These are phyloP conservation scores for Chlorella sp. DNA, from an alignment of 139 green algal species.

Conservation along the genomic window DNA sequence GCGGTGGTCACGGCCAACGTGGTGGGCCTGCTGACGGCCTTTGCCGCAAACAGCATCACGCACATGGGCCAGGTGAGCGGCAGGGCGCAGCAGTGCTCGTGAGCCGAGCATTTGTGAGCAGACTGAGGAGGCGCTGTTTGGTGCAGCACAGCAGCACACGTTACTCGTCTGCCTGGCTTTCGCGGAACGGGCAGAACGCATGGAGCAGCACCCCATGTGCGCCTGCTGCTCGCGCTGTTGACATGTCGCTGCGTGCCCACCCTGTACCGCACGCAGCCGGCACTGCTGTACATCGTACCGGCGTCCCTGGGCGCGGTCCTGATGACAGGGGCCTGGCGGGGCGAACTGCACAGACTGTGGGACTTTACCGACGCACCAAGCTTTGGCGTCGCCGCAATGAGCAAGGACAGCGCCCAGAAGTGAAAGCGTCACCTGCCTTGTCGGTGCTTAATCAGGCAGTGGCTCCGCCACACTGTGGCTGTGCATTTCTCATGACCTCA, in stretches of 20 bases:
- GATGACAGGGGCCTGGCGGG: conserved; percentile 27
- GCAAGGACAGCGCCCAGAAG: not conserved
- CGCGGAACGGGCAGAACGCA: not conserved
- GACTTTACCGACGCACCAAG: conserved; percentile 52
- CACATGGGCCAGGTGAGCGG: conserved; percentile 45
- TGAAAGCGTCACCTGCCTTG: no score
- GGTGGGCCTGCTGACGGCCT: conserved; percentile 62
- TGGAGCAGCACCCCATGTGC: not conserved
- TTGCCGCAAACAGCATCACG: conserved; percentile 77
- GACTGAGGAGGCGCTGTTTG: not conserved
- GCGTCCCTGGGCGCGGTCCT: conserved; percentile 26
- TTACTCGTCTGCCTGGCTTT: not conserved
- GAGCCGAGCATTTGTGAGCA: not conserved
- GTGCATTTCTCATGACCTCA: no score
- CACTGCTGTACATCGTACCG: conserved; percentile 20
- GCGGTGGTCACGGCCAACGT: conserved; percentile 63
- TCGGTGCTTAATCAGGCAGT: no score
- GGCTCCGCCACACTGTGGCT: no score
- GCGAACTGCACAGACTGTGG: conserved; percentile 50
- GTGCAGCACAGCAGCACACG: not conserved
- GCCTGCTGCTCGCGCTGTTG: not conserved
- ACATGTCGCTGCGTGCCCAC: not conserved
- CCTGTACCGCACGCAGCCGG: not conserved
- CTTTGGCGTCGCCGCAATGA: conserved; percentile 10
- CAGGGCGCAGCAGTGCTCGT: not conserved